Evolutionary conservation across 768 basidiomycete genomes (phyloP).

Genomic region (Mycena galopus): DNA sequence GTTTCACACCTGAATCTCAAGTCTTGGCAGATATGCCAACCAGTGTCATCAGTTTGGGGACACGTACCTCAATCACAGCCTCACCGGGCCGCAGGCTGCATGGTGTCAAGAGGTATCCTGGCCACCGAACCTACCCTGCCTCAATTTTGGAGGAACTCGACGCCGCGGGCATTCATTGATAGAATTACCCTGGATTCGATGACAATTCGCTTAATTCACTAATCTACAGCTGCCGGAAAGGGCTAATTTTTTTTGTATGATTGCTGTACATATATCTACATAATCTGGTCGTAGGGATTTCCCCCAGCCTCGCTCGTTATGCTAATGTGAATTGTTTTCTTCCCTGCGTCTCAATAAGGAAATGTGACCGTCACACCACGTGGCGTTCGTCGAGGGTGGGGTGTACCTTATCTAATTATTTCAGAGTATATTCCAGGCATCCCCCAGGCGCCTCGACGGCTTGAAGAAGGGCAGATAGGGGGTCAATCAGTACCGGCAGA

Average conservation of each 20-base stretch:
- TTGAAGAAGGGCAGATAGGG: too few relatives aligned
- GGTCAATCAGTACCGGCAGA: too few relatives aligned
- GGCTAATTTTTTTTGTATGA: neutral
- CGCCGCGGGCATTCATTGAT: neutral
- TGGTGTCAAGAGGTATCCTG: slow-evolving; percentile 42
- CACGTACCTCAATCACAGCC: neutral
- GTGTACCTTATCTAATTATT: slow-evolving; percentile 6
- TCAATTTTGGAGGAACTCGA: slow-evolving; percentile 13
- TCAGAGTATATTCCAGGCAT: too few relatives aligned
- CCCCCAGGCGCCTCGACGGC: too few relatives aligned
- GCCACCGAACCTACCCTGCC: slow-evolving; percentile 34
- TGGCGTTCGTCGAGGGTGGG: slow-evolving; percentile 15
- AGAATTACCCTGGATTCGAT: neutral
- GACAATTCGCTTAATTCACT: neutral
- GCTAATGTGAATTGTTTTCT: slow-evolving; percentile 1
- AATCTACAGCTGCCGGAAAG: neutral
- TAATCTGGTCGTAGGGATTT: slow-evolving; percentile 16
- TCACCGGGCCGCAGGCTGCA: slow-evolving; percentile 13
- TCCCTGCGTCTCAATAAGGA: neutral
- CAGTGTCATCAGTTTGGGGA: neutral
- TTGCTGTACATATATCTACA: slow-evolving; percentile 1
- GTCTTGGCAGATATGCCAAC: neutral
- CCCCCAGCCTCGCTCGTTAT: neutral
- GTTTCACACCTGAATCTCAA: neutral
- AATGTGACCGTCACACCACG: neutral